Base-by-base conservation (phyloP, 176 grass and related monocot genomes). In the Chrysopogon serrulatus region DNA sequence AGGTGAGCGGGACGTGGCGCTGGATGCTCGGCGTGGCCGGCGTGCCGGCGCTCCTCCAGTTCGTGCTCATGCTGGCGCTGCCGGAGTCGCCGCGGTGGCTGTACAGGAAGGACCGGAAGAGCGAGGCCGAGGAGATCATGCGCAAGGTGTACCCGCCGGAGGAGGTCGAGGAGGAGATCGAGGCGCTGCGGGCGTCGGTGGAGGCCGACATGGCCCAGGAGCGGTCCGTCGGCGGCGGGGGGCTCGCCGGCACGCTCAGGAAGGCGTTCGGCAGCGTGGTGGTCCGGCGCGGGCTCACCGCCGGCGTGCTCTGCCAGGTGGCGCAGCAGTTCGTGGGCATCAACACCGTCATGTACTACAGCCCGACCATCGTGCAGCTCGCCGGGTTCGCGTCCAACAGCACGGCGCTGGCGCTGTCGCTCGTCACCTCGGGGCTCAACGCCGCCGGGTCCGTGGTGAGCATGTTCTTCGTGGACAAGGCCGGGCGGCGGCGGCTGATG, bases 331-430 rank as follows among this genome's bases (percentile, higher is more conserved):
- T 98, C 21, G 95, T 95, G 31, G 95, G 95, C 33, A 98, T 98
- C 76, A 98, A 95, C 82, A 91, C 95, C 14, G 92, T 93, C 63
- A 98, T 93, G 95, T 95, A 98, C 92, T 98, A 98, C 88, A 95
- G 88, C 64, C 92, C 95, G 2, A 93, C 88, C 3, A 98, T 98
- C 39, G 90, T 93, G 41, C 95, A 95, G 69, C 84, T 98, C 4
- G 95, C 95, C 41, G 92, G 95, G 19, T 98, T 93, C 27, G 95
- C 95, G 12, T 98, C 95, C 21, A 98, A 95, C 65, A 80, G 69
- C 47, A 95, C 92, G 30, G 95, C 92, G 23, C 73, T 98, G 32
- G 88, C 92, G 10, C 92, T 95, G 56, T 95, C 92, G 3, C 80
- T 98, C 1, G 91, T 98, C 37, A 98, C 95, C 4, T 86, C 88